Conservation (phyloP, 1,284 basidiomycete genomes). For the Puccinia hordei region DNA sequence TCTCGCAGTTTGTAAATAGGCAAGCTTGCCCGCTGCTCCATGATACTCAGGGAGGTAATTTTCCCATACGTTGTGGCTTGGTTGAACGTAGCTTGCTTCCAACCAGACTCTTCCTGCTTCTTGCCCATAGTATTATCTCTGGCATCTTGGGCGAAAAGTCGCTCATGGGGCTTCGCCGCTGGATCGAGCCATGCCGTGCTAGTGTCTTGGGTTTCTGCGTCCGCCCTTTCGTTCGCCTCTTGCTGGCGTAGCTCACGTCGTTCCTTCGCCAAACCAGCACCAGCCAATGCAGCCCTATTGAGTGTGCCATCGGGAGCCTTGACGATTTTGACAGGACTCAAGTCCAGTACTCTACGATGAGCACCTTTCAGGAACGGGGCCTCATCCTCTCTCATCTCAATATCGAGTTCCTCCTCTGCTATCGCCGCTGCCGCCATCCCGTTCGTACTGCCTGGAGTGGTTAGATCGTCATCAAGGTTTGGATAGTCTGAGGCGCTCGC, state of each 20-base stretch:
- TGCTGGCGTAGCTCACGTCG: constrained; percentile 89
- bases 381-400: constrained; percentile 95
- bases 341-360: constrained; percentile 88
- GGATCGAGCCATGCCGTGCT: constrained; percentile 96
- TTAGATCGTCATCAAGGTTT: constrained; percentile 88
- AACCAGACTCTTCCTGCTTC: constrained; percentile 69
- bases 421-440: constrained; percentile 46
- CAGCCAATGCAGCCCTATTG: constrained; percentile 90
- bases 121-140: constrained; percentile 79
- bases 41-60: constrained; percentile 84
- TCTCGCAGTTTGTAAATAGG: constrained; percentile 97
- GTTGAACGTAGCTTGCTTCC: constrained; percentile 92
- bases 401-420: constrained; percentile 91
- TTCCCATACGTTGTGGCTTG: constrained; percentile 96
- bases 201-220: constrained; percentile 89
- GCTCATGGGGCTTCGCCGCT: constrained; percentile 85
- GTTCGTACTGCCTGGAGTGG: constrained; percentile 64
- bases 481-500: constrained; percentile 93
- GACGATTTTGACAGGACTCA: constrained; percentile 91
- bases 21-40: constrained; percentile 85
- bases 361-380: constrained; percentile 95
- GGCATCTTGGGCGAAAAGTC: constrained; percentile 89
- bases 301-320: constrained; percentile 68
- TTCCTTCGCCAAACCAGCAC: constrained; percentile 90
- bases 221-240: constrained; percentile 89